These are phyloP conservation scores for Silene latifolia DNA, from an alignment of 148 eudicot species.

Conservation along the genomic window DNA sequence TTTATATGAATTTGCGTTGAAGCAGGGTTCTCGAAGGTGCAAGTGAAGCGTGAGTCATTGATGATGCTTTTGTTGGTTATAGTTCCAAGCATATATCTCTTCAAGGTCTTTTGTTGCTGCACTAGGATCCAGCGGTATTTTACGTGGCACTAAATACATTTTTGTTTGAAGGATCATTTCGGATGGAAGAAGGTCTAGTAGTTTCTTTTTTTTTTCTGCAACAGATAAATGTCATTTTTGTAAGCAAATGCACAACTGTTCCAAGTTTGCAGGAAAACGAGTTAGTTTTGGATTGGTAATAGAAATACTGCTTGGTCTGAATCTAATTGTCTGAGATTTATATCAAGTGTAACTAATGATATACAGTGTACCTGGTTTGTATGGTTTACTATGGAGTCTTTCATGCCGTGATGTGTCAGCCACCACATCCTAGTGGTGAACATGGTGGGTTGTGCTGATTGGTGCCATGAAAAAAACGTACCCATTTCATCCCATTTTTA, in stretches of 20 bases:
- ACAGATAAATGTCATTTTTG: conserved; percentile 8
- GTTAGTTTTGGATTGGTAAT: neutral
- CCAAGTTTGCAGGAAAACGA: conserved; percentile 2
- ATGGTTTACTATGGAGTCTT: too few species aligned
- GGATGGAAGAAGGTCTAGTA: conserved; percentile 10
- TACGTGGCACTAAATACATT: neutral
- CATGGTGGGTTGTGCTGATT: too few species aligned
- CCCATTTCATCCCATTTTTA: too few species aligned
- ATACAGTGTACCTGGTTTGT: neutral
- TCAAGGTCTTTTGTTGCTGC: neutral
- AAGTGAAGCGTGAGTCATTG: neutral
- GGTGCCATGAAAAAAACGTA: too few species aligned
- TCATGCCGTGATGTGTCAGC: too few species aligned
- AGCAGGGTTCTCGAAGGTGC: conserved; percentile 1
- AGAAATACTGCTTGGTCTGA: neutral
- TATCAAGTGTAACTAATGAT: neutral
- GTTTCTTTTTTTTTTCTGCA: neutral
- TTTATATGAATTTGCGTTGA: conserved; percentile 3
- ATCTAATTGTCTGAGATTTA: neutral
- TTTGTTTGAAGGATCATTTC: conserved; percentile 8
- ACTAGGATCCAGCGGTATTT: neutral
- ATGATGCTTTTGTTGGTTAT: neutral
- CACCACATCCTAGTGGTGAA: too few species aligned
- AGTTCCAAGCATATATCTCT: neutral
- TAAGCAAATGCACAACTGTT: neutral